phyloP scores from a whole-genome alignment of 768 basidiomycete genomes.

The Pholiota microspora region DNA sequence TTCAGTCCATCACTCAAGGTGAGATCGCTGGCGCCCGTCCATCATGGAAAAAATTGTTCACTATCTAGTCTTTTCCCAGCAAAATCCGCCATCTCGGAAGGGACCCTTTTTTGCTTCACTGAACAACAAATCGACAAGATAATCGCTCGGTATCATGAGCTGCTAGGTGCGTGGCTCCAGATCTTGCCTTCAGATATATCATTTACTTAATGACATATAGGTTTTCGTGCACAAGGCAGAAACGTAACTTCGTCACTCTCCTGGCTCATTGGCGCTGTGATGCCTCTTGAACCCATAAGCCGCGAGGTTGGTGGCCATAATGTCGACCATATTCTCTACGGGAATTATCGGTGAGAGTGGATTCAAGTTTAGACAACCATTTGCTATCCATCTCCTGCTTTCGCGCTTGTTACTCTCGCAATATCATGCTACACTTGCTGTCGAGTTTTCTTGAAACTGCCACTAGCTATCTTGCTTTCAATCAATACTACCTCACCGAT shows the following conservation, averaged over 20 bases:
- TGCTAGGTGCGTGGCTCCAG: slow-evolving; percentile 30
- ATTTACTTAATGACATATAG: slow-evolving; percentile 16
- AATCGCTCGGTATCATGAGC: slow-evolving; percentile 31
- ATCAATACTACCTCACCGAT: too few relatives aligned
- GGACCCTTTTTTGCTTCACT: slow-evolving; percentile 34
- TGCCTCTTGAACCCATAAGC: slow-evolving; percentile 38
- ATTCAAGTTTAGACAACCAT: neutral
- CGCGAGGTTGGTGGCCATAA: slow-evolving; percentile 27
- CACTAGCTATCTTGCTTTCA: neutral
- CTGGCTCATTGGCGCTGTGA: slow-evolving; percentile 42
- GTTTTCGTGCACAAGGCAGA: slow-evolving; percentile 27
- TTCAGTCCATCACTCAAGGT: slow-evolving; percentile 31
- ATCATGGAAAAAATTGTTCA: neutral
- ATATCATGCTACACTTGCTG: neutral
- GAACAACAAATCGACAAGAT: slow-evolving; percentile 36
- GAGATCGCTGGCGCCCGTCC: slow-evolving; percentile 4
- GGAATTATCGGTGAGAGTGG: neutral
- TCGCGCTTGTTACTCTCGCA: neutral
- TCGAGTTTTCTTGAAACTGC: neutral
- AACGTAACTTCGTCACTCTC: slow-evolving; percentile 30
- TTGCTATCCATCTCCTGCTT: neutral
- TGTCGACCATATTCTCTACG: slow-evolving; percentile 21
- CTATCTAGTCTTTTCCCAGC: slow-evolving; percentile 19
- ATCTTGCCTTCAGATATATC: neutral
- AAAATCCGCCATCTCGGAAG: slow-evolving; percentile 26